phyloP scores from a whole-genome alignment of 345 rosid species.

The Rhodamnia argentea region DNA sequence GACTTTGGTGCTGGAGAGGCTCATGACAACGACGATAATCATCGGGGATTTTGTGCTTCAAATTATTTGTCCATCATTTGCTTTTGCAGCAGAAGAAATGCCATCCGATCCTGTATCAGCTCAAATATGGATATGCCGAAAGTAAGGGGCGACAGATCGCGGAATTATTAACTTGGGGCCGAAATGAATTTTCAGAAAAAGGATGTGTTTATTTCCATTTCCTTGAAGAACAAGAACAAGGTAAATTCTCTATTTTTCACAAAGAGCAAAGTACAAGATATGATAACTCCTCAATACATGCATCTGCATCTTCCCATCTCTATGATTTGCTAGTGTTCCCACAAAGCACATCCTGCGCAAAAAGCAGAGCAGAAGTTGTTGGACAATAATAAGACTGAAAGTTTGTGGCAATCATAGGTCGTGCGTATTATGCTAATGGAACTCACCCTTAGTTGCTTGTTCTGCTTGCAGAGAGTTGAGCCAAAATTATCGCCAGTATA shows the following conservation, averaged over 20 bases:
- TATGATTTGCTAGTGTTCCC: not conserved
- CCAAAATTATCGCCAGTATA: not conserved
- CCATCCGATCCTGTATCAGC: not conserved
- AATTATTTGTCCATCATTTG: not conserved
- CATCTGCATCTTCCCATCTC: not conserved
- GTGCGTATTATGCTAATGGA: not conserved
- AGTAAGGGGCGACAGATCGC: not conserved
- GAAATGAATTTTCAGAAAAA: not conserved
- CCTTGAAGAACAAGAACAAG: not conserved
- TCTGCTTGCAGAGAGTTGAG: conserved; percentile 1
- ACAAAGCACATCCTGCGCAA: not conserved
- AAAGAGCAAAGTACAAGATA: not conserved
- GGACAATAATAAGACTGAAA: not conserved
- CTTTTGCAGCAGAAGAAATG: not conserved
- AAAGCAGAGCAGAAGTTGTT: not conserved
- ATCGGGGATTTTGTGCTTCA: not conserved
- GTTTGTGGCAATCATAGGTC: not conserved
- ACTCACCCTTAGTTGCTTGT: not conserved
- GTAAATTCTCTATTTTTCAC: not conserved
- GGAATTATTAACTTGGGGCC: not conserved
- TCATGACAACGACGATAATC: conserved; percentile 14
- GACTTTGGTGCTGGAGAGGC: conserved; percentile 69
- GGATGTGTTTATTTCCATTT: not conserved
- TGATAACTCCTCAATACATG: not conserved
- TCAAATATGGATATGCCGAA: not conserved